Percentiles rank a stretch among this genome's conserved stretches.
Conservation (phyloP, 2,329 filamentous ascomycete genomes). For the Penicillium griseofulvum region DNA sequence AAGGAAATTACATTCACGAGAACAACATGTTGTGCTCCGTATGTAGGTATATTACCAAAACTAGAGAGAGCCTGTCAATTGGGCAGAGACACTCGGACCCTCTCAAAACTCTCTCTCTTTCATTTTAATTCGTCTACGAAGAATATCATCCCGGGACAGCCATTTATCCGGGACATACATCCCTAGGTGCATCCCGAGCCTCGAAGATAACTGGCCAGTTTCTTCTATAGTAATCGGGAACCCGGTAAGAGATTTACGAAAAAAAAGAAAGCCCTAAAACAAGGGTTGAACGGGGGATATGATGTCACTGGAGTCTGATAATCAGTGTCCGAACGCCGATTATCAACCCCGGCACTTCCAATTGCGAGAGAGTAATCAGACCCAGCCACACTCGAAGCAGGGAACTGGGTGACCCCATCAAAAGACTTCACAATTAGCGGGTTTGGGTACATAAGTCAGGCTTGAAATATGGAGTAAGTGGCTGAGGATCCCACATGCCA, state of each 20-base stretch:
- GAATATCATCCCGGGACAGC: neutral
- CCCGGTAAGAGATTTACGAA: neutral
- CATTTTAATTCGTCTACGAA: neutral
- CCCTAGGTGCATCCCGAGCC: neutral
- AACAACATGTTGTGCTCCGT: neutral
- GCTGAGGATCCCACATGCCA: slow-evolving; percentile 1
- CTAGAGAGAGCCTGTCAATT: neutral
- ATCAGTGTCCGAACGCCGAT: neutral
- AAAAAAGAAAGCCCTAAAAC: neutral
- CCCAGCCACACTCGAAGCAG: slow-evolving; percentile 6
- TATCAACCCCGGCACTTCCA: neutral
- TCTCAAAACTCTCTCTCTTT: neutral
- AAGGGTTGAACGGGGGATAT: neutral
- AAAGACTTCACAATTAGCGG: neutral
- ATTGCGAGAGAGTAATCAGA: neutral
- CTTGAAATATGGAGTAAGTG: slow-evolving; percentile 2
- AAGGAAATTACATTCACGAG: neutral
- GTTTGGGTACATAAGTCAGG: neutral
- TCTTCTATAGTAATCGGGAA: neutral
- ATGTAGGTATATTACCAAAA: neutral
- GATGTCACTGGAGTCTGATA: slow-evolving; percentile 3
- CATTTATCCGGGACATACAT: slow-evolving; percentile 1
- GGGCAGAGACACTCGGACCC: slow-evolving; percentile 2
- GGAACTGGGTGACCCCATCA: neutral
- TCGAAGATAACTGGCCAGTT: neutral